phyloP scores from a whole-genome alignment of 805 yeast genomes.

The Yarrowia sp. region DNA sequence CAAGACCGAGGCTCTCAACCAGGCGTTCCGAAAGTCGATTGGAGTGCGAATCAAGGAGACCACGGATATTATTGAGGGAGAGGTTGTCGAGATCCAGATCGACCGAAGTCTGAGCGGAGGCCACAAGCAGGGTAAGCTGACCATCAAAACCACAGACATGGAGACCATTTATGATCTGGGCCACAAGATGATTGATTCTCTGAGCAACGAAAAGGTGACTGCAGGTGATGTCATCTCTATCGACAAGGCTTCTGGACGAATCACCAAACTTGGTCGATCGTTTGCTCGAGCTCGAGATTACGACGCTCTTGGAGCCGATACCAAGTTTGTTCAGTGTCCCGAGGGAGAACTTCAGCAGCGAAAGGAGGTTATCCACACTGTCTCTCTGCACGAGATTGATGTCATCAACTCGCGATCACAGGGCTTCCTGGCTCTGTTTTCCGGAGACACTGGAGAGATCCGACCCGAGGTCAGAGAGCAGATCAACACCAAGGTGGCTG shows the following conservation, averaged over 20 bases:
- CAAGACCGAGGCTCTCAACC: constrained; percentile 94
- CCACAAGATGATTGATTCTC: constrained; percentile 88
- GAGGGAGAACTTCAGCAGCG: constrained; percentile 98
- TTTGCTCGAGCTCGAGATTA: constrained; percentile 95
- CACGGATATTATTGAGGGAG: constrained; percentile 97
- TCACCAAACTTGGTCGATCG: constrained; percentile 91
- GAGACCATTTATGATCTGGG: constrained; percentile 97
- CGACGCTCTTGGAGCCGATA: constrained; percentile 98
- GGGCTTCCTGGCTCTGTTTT: constrained; percentile 92
- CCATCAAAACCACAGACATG: constrained; percentile 97
- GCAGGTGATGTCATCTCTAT: constrained; percentile 97
- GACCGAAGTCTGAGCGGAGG: constrained; percentile 96
- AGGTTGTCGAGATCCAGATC: constrained; percentile 94
- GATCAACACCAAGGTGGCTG: constrained; percentile 93
- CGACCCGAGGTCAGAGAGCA: constrained; percentile 94
- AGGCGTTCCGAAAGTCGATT: constrained; percentile 92
- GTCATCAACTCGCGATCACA: constrained; percentile 97
- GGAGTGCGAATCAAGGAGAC: constrained; percentile 96
- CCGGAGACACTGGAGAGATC: constrained; percentile 97
- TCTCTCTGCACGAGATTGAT: constrained; percentile 96
- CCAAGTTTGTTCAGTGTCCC: constrained; percentile 96
- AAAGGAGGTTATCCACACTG: constrained; percentile 94
- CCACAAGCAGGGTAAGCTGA: constrained; percentile 95
- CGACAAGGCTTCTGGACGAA: constrained; percentile 93
- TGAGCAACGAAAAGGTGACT: constrained; percentile 89